Evolutionary conservation across 2,329 filamentous ascomycete species (phyloP), one percentile per base, ranked within the genome.

Genomic region (Dactylellina haptotyla): DNA sequence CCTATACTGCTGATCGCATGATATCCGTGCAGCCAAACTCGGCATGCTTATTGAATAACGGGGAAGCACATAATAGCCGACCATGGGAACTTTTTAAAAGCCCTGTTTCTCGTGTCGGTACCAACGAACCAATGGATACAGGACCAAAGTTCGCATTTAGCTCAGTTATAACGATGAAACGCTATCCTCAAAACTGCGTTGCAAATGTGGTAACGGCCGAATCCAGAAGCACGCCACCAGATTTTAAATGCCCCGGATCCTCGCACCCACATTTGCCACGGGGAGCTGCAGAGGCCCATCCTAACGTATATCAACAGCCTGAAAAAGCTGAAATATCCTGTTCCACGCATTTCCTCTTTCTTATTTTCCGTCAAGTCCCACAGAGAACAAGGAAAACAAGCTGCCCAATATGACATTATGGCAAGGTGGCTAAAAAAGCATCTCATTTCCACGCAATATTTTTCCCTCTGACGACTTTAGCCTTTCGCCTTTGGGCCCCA

Each of bases 241-340:
- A 46, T 25, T 46, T 12, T 25, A 46, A 46, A 46, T 46, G 10
- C 18, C 43, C 12, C 53, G 34, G 34, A 43, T 39, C 53, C 34
- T 43, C 34, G 34, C 14, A 57, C 30, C 48, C 48, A 37, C 48
- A 28, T 57, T 57, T 57, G 53, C 53, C 53, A 57, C 53, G 18
- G 41, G 6, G 32, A 34, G 32, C 32, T 34, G 32, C 32, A 14
- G 6, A 34, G 14, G 14, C 6, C 32, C 41, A 9, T 20, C 18
- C 4, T 1, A 46, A 3, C 32, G 32, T 8, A 46, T 23, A 18
- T 18, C 41, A 20, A 18, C 23, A 46, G 41, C 41, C 41, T 46
- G 41, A 20, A 46, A 46, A 46, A n/a, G n/a, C n/a, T n/a, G n/a
- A n/a, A n/a, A n/a, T 41, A n/a, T 16, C 6, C 9, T 41, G 14